Evolutionary conservation across 768 basidiomycete genomes (phyloP).

Genomic region (Gymnopilus dilepis): DNA sequence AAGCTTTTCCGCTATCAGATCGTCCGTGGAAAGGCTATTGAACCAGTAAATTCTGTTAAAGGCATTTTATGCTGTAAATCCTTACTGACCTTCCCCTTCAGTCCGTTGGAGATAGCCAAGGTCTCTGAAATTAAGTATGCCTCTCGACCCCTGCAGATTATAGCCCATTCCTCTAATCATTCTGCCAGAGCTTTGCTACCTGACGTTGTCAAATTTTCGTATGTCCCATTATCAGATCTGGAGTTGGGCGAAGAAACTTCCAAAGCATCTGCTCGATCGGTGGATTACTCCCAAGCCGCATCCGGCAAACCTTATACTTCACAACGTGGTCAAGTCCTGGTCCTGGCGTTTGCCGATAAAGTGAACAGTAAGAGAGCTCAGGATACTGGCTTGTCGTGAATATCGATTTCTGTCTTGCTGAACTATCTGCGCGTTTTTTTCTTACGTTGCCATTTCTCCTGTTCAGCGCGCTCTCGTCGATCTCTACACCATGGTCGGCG

Average conservation of each 20-base stretch:
- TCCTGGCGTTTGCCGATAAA: slow-evolving; percentile 49
- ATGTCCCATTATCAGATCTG: slow-evolving; percentile 68
- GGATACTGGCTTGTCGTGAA: slow-evolving; percentile 33
- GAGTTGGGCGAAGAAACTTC: slow-evolving; percentile 47
- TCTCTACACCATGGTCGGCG: slow-evolving; percentile 52
- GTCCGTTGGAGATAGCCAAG: slow-evolving; percentile 76
- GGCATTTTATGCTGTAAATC: not conserved
- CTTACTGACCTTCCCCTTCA: slow-evolving; percentile 34
- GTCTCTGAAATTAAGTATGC: slow-evolving; percentile 86
- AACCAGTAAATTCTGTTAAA: slow-evolving; percentile 56
- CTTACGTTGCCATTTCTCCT: slow-evolving; percentile 4
- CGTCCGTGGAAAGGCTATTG: slow-evolving; percentile 81
- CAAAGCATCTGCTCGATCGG: slow-evolving; percentile 14
- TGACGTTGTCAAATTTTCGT: slow-evolving; percentile 80
- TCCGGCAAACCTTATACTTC: slow-evolving; percentile 32
- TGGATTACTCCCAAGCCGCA: slow-evolving; percentile 49
- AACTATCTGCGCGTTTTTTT: slow-evolving; percentile 8
- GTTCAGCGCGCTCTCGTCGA: slow-evolving; percentile 30
- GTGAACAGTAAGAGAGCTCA: slow-evolving; percentile 40
- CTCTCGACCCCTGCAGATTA: no score
- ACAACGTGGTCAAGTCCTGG: slow-evolving; percentile 45
- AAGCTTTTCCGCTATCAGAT: slow-evolving; percentile 75
- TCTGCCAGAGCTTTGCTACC: slow-evolving; percentile 72
- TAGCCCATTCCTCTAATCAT: not conserved
- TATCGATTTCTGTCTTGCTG: not conserved